Evolutionary conservation across 192 early-diverging fungal genomes (phyloP).

Genomic region (Endogone sp.): DNA sequence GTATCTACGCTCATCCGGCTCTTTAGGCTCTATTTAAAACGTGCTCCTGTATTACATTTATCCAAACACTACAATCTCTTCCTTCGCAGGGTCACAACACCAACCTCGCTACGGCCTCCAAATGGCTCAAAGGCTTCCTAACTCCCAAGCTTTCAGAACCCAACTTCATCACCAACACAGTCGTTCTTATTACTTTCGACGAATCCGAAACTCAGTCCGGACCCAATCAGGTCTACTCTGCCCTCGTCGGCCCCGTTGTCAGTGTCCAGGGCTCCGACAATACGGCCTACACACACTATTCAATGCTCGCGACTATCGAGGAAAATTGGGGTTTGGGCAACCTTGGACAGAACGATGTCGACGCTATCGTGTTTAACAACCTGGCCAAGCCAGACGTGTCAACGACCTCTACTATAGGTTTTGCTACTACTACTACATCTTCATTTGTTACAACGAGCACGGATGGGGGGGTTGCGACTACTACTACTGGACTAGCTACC

Average conservation of each 20-base stretch:
- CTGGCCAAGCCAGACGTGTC: too few relatives aligned
- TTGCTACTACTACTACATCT: too few relatives aligned
- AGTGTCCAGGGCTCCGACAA: slow-evolving; percentile 40
- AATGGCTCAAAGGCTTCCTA: slow-evolving; percentile 57
- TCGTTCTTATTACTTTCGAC: slow-evolving; percentile 37
- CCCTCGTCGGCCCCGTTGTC: slow-evolving; percentile 43
- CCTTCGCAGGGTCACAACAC: slow-evolving; percentile 51
- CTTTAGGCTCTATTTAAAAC: too few relatives aligned
- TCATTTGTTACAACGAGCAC: too few relatives aligned
- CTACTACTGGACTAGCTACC: too few relatives aligned
- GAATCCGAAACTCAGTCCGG: slow-evolving; percentile 23
- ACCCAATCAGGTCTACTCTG: slow-evolving; percentile 36
- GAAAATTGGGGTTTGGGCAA: slow-evolving; percentile 60
- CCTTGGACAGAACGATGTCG: slow-evolving; percentile 52
- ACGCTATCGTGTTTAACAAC: slow-evolving; percentile 39
- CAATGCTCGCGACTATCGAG: slow-evolving; percentile 56
- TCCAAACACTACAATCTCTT: neutral
- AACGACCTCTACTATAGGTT: too few relatives aligned
- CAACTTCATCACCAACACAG: slow-evolving; percentile 36
- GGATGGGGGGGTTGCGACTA: too few relatives aligned
- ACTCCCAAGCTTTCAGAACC: slow-evolving; percentile 39
- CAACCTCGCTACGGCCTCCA: slow-evolving; percentile 34
- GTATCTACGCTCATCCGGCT: slow-evolving; percentile 11
- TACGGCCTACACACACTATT: slow-evolving; percentile 65
- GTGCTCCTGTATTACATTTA: neutral